Conservation (phyloP, 768 basidiomycete species). For the Trichaptum fuscoviolaceum region DNA sequence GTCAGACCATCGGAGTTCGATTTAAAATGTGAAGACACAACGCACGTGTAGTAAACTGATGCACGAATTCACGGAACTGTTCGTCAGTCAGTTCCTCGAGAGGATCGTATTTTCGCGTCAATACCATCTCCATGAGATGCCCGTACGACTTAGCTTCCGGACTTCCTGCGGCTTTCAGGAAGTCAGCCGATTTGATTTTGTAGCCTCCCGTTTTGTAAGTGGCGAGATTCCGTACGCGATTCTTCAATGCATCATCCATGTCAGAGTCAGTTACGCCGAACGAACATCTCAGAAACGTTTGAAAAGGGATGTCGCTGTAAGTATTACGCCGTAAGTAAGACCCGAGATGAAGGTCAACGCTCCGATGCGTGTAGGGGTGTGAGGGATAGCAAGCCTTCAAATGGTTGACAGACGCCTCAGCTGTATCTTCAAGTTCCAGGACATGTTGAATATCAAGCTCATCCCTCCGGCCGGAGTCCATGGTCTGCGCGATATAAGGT, state of each 20-base stretch:
- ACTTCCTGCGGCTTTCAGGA: background rate
- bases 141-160: background rate
- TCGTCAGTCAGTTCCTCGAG: too few species aligned
- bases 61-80: too few species aligned
- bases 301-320: background rate
- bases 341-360: background rate
- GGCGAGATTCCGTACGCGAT: background rate
- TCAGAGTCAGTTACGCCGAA: background rate
- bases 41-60: background rate
- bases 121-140: background rate
- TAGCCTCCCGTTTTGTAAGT: background rate
- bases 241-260: background rate
- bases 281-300: background rate
- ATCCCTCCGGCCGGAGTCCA: too few species aligned
- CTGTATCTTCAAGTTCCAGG: background rate
- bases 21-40: background rate
- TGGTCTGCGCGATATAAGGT: too few species aligned
- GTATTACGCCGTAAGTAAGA: background rate
- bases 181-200: background rate
- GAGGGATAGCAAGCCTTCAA: background rate
- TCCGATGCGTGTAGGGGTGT: background rate
- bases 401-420: background rate
- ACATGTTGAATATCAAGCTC: too few species aligned
- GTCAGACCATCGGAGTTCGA: too few species aligned
- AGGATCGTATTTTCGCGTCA: background rate